These are phyloP conservation scores for Globisporangium apiculatum DNA, from an alignment of 352 stramenopile genomes.

Conservation along the genomic window DNA sequence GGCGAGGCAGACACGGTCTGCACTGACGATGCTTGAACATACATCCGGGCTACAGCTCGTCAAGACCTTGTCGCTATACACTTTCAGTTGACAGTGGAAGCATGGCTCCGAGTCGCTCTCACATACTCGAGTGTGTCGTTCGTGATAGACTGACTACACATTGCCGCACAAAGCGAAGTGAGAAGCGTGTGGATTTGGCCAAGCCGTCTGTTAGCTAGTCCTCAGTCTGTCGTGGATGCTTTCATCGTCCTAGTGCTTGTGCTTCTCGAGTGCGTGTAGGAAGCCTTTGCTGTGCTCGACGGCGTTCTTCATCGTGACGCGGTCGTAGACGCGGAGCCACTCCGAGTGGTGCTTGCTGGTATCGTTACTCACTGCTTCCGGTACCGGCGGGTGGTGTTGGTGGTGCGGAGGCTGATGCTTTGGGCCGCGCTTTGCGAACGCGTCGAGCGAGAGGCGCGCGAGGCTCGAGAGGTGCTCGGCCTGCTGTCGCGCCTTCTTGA, in stretches of 20 bases:
- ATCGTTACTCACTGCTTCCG: neutral
- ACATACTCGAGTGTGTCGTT: too few species aligned
- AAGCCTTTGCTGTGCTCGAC: slow-evolving; percentile 63
- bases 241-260: neutral
- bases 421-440: slow-evolving; percentile 29
- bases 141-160: too few species aligned
- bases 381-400: neutral
- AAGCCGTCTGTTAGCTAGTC: too few species aligned
- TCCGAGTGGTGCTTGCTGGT: slow-evolving; percentile 16
- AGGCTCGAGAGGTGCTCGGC: slow-evolving; percentile 71
- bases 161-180: too few species aligned
- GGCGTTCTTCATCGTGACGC: slow-evolving; percentile 52
- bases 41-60: too few species aligned
- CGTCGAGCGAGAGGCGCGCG: slow-evolving; percentile 58
- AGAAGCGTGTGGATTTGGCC: too few species aligned
- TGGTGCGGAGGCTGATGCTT: slow-evolving; percentile 1
- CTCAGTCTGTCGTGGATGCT: neutral
- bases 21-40: too few species aligned
- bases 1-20: too few species aligned
- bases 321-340: slow-evolving; percentile 64
- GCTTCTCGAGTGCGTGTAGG: slow-evolving; percentile 20
- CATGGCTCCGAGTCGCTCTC: too few species aligned
- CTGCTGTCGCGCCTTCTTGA: slow-evolving; percentile 67
- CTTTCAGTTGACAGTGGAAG: too few species aligned
- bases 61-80: too few species aligned